These are phyloP conservation scores for Kwoniella sp. DNA, from an alignment of 768 basidiomycete species.

Conservation along the genomic window DNA sequence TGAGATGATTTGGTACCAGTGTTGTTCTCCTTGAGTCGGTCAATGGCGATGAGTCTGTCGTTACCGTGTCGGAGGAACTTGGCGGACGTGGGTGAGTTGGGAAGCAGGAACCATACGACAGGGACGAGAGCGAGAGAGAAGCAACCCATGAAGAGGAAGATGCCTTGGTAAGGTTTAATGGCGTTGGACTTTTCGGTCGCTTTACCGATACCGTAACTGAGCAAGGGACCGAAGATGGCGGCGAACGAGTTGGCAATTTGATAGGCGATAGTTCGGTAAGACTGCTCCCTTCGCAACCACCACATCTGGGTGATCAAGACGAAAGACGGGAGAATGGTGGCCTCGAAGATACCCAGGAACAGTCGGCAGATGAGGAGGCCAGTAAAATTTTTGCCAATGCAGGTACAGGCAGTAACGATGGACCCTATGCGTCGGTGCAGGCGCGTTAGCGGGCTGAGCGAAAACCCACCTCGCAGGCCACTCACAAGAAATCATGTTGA, in stretches of 20 bases:
- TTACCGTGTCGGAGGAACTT: slow-evolving; percentile 50
- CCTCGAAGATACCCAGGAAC: slow-evolving; percentile 61
- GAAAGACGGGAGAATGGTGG: slow-evolving; percentile 60
- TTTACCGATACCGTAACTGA: slow-evolving; percentile 41
- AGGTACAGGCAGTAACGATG: slow-evolving; percentile 26
- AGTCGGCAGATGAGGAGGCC: slow-evolving; percentile 59
- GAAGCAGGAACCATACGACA: slow-evolving; percentile 46
- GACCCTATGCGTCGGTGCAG: slow-evolving; percentile 1
- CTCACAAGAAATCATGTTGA: slow-evolving; percentile 41
- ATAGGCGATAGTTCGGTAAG: slow-evolving; percentile 35
- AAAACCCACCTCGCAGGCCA: background rate
- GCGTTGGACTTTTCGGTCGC: slow-evolving; percentile 15
- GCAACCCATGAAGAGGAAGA: slow-evolving; percentile 50
- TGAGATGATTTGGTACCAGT: slow-evolving; percentile 47
- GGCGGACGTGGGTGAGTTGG: slow-evolving; percentile 51
- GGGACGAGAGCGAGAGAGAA: slow-evolving; percentile 43
- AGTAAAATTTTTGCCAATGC: slow-evolving; percentile 37
- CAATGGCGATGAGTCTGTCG: slow-evolving; percentile 52
- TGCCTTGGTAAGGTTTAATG: slow-evolving; percentile 46
- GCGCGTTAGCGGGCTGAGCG: background rate
- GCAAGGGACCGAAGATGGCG: slow-evolving; percentile 41
- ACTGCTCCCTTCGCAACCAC: slow-evolving; percentile 46
- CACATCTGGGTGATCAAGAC: slow-evolving; percentile 58
- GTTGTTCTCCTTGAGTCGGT: slow-evolving; percentile 52
- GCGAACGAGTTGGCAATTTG: slow-evolving; percentile 41